These are phyloP conservation scores for thale cress (Arabidopsis thaliana) DNA, from an alignment of 345 rosid species.

Conservation along the genomic window TAIR10.1 NC_003074.8:14938001-14938500, in stretches of 20 bases:
- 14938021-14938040: neutral
- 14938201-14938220: neutral
- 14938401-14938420: neutral
- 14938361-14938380: neutral
- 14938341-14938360: neutral
- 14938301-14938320: neutral
- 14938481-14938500: no score
- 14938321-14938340: neutral
- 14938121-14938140: no score
- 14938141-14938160: neutral
- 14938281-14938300: neutral
- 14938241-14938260: neutral
- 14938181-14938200: neutral
- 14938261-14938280: neutral
- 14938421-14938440: neutral
- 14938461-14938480: neutral
- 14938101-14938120: neutral
- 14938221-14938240: neutral
- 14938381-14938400: neutral
- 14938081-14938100: neutral
- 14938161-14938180: neutral
- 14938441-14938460: neutral
- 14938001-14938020: neutral
- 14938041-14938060: neutral
- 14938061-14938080: fast-evolving